These are phyloP conservation scores for Mucor circinelloides DNA, from an alignment of 371 early-diverging fungal species.

Conservation along the genomic window DNA sequence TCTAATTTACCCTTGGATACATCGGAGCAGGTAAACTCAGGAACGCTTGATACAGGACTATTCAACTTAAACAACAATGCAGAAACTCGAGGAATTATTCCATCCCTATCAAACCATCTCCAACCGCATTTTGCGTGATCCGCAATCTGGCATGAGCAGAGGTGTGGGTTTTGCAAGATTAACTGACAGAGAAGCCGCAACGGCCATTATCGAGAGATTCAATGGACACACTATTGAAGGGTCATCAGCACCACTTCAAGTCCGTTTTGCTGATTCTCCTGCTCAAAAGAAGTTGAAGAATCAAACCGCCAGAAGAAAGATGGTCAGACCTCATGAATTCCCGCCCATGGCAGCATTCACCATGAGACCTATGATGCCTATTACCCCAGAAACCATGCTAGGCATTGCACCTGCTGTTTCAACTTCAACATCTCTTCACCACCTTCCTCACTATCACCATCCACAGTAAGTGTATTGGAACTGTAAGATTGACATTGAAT, in stretches of 20 bases:
- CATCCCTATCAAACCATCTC: constrained; percentile 69
- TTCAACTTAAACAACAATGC: neutral
- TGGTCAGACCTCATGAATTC: constrained; percentile 39
- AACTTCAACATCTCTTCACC: neutral
- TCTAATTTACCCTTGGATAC: constrained; percentile 80
- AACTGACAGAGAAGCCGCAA: constrained; percentile 69
- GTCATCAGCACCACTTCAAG: constrained; percentile 71
- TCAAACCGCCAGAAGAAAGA: constrained; percentile 49
- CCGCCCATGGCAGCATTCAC: constrained; percentile 36
- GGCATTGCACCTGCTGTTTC: constrained; percentile 32
- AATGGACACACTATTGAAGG: constrained; percentile 66
- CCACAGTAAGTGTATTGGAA: constrained; percentile 19
- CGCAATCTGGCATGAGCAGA: constrained; percentile 57
- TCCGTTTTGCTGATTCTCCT: constrained; percentile 81
- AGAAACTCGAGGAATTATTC: constrained; percentile 70
- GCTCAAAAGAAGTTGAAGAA: constrained; percentile 81
- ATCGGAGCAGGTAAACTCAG: constrained; percentile 63
- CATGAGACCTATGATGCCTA: constrained; percentile 45
- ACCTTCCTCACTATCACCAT: constrained; percentile 10
- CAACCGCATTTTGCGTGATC: constrained; percentile 73
- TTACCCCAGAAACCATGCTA: constrained; percentile 54
- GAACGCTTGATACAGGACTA: no score
- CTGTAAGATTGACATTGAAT: neutral
- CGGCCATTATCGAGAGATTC: constrained; percentile 69
- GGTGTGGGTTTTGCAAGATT: constrained; percentile 88